Conservation (phyloP, 139 green algal species). For the Zygnema cylindricum region DNA sequence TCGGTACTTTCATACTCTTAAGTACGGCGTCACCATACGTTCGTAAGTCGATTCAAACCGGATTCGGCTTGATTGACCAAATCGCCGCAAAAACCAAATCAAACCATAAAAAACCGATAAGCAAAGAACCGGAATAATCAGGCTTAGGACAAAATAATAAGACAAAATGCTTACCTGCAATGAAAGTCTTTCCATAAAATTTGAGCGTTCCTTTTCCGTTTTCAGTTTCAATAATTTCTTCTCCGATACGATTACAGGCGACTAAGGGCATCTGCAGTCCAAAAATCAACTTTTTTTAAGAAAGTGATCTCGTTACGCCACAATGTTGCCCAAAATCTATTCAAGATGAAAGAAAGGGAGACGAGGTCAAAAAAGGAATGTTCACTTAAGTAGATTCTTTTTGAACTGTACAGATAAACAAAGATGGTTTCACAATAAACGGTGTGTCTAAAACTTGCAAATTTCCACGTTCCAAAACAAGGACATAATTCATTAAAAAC, state of each 20-base stretch:
- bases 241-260: slow-evolving; percentile 77
- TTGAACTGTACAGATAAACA: not conserved
- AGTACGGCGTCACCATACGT: too few relatives aligned
- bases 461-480: too few relatives aligned
- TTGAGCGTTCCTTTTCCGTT: slow-evolving; percentile 66
- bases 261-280: slow-evolving; percentile 73
- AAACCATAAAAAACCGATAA: too few relatives aligned
- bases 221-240: slow-evolving; percentile 64
- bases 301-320: slow-evolving; percentile 4
- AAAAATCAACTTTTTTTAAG: slow-evolving; percentile 12
- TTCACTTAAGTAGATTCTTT: not conserved
- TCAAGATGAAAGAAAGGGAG: not conserved
- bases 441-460: too few relatives aligned
- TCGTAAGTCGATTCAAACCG: too few relatives aligned
- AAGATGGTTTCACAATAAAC: not conserved
- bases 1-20: too few relatives aligned
- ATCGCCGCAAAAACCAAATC: too few relatives aligned
- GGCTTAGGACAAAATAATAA: too few relatives aligned
- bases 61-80: too few relatives aligned
- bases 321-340: not conserved
- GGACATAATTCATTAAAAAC: too few relatives aligned
- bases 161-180: too few relatives aligned
- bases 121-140: too few relatives aligned
- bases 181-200: slow-evolving; percentile 88
- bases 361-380: not conserved